Base-by-base conservation (phyloP, 371 early-diverging fungal species). In the Apophysomyces trapeziformis region DNA sequence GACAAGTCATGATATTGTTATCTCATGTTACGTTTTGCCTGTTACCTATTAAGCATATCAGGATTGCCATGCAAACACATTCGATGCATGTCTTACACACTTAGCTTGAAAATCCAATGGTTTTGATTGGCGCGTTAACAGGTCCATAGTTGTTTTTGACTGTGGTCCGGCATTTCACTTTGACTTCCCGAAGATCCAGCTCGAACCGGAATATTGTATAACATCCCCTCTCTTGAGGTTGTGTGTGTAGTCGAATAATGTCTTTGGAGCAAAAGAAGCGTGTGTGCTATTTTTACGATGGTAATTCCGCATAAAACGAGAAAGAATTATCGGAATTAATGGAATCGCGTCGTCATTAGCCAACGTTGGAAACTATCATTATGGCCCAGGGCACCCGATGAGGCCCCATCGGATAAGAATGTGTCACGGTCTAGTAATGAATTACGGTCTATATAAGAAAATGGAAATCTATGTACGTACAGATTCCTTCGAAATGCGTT, bases 351-450 rank as follows among this genome's bases (percentile, higher is more conserved):
- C 18, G 13, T 45, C 14, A 4, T 11, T 79, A 88, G 76, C 79
- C 67, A 81, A 85, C 66, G 85, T 85, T 26, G 85, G 85, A 32
- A 90, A 90, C 61, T 90, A 86, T 58, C 89, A 89, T 75, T 90
- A 90, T 70, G 89, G 89, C 12, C 80, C 83, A 56, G 88, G 87
- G 11, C 96, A 96, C 72, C 96, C 97, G n/a, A 99, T 99, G 99
- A 96, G 98, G 70, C 99, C 99, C 37, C 93, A 95, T 68, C 86
- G 99, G 61, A 91, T 98, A 63, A 88, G 92, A 71, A 90, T 99
- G 85, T 93, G 96, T 39, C 96, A 99, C 77, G 92, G 93, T 62
- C 81, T 99, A 41, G 90, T 99, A 6, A 79, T 94, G 67, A 91
- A 91, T 16, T 97, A 96, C 80, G 92, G 90, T 13, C 83, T 99